Base-by-base conservation (phyloP, 805 yeast genomes). In the Saturnispora gosingensis region DNA sequence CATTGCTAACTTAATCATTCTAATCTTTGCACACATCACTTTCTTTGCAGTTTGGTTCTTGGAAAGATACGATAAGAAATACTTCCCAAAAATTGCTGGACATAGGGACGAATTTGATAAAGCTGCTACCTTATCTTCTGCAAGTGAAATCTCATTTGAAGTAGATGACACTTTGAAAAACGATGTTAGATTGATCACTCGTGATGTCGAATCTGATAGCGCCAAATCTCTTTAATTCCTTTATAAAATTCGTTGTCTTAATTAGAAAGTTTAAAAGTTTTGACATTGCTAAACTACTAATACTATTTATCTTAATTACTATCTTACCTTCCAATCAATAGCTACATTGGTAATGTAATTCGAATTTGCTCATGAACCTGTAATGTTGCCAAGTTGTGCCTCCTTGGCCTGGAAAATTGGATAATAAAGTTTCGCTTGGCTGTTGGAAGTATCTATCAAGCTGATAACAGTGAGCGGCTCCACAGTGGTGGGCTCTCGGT, bases 31-130 rank as follows among this genome's bases (percentile, higher is more conserved):
- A 9, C 54, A 53, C 27, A 10, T 59, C 20, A 32, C 53, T 2
- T 59, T 57, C 45, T 24, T 53, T 10, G 9, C 48, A 4, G 38
- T 51, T n/a, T 56, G 52, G 52, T 45, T 54, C 27, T 48, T 58
- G 27, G 57, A 53, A 35, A 58, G 50, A n/a, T 58, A 56, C 24
- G 62, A 59, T 20, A 16, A 27, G 24, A 48, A 50, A 24, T 49
- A 48, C 28, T 36, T 52, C 30, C 59, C 60, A 22, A 46, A 40
- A 34, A 50, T 35, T 20, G 54, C 60, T 18, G 60, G 62, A n/a
- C 30, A 54, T n/a, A 53, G 61, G 52, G 45, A 39, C 18, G 45
- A 28, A 22, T 47, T 27, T 20, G 45, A 47, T 30, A 20, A 10
- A 18, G 18, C 18, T 10, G 39, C 39, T 35, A 18, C 18, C n/a